Percentiles rank a stretch among this genome's conserved stretches.
Evolutionary conservation across 2,329 filamentous ascomycete genomes (phyloP).

Genomic region (Helicocarpus griseus): DNA sequence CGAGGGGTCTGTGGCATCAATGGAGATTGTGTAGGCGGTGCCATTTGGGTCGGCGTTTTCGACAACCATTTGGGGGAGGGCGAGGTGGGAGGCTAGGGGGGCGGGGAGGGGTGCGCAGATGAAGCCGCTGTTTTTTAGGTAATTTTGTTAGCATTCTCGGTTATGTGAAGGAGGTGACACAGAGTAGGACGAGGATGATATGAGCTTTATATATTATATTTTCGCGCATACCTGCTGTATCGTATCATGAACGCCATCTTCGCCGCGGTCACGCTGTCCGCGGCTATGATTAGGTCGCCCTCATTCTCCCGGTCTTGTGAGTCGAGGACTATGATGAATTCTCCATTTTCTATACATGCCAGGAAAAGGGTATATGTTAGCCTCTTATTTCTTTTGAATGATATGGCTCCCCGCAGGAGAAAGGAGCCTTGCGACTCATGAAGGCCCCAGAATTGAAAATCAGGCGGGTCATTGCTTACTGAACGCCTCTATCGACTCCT

Average conservation of each 20-base stretch:
- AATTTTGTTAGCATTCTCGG: not conserved
- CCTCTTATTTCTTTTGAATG: not conserved
- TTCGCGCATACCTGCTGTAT: conserved; percentile 52
- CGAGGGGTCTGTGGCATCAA: conserved; percentile 64
- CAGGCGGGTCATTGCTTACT: conserved; percentile 22
- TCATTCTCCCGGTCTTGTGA: conserved; percentile 90
- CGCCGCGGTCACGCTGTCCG: conserved; percentile 67
- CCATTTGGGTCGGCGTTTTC: conserved; percentile 70
- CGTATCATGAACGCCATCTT: conserved; percentile 97
- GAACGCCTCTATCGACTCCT: conserved; percentile 33
- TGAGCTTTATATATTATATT: not conserved
- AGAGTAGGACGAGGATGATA: not conserved
- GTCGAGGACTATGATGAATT: conserved; percentile 95
- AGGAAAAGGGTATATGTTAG: conserved; percentile 13
- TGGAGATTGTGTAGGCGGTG: conserved; percentile 86
- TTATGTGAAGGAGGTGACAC: not conserved
- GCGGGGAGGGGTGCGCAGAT: conserved; percentile 79
- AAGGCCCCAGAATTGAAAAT: not conserved
- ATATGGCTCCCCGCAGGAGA: not conserved
- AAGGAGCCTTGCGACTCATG: not conserved
- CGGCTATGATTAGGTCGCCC: conserved; percentile 94
- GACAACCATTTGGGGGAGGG: conserved; percentile 84
- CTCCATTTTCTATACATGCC: conserved; percentile 52
- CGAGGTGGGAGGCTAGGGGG: conserved; percentile 57
- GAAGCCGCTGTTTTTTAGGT: conserved; percentile 50